Conservation (phyloP, 805 yeast species). For the Candida khao-thaluensis region DNA sequence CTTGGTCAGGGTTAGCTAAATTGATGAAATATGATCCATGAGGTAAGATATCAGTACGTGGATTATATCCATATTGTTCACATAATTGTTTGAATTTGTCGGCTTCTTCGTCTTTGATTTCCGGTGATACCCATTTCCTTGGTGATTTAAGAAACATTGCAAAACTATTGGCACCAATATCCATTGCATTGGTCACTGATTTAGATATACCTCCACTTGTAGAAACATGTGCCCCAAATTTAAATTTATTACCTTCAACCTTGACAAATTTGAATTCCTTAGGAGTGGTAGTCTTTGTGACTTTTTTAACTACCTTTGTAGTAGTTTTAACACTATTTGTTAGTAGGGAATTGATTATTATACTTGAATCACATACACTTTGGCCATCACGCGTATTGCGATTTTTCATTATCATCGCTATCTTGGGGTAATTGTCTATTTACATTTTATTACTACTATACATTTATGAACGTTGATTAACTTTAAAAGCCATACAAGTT, state of each 20-base stretch:
- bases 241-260: slow-evolving; percentile 24
- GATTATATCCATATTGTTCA: slow-evolving; percentile 60
- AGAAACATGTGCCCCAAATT: slow-evolving; percentile 88
- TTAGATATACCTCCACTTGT: slow-evolving; percentile 80
- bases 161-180: slow-evolving; percentile 71
- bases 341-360: background rate
- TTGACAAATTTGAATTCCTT: slow-evolving; percentile 20
- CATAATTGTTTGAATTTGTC: slow-evolving; percentile 64
- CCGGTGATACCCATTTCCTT: slow-evolving; percentile 87
- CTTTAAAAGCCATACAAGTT: too few species aligned
- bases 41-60: slow-evolving; percentile 79
- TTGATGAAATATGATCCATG: slow-evolving; percentile 95
- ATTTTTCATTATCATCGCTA: background rate
- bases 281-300: background rate
- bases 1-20: slow-evolving; percentile 84
- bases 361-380: slow-evolving; percentile 6
- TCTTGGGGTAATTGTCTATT: too few species aligned
- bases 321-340: slow-evolving; percentile 5
- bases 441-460: too few species aligned
- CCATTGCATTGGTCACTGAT: slow-evolving; percentile 52
- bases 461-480: too few species aligned
- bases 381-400: slow-evolving; percentile 3
- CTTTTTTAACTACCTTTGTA: slow-evolving; percentile 11
- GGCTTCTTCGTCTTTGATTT: slow-evolving; percentile 65
- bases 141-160: slow-evolving; percentile 91